Percentiles rank a stretch among this genome's conserved stretches.
phyloP scores from a whole-genome alignment of 2,329 filamentous ascomycete species.

The Penicillium verrucosum region DNA sequence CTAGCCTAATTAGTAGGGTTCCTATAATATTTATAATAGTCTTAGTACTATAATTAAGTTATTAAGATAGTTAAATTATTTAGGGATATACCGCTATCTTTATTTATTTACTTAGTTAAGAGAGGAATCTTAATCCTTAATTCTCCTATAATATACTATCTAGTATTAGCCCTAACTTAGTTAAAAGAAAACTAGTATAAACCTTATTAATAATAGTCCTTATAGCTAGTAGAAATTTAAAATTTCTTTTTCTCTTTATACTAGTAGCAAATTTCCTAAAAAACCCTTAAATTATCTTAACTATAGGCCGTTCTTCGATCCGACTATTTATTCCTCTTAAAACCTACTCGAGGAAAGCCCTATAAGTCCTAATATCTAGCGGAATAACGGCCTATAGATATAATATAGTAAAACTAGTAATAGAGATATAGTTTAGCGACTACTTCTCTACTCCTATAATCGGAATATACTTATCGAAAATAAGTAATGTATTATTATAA shows the following conservation, averaged over 20 bases:
- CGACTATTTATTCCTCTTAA: neutral
- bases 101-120: constrained; percentile 13
- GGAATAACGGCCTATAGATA: neutral
- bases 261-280: neutral
- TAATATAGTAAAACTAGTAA: neutral
- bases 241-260: neutral
- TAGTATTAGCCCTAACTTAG: neutral
- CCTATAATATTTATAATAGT: constrained; percentile 14
- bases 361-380: neutral
- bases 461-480: neutral
- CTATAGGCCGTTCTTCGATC: neutral
- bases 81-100: constrained; percentile 11
- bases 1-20: neutral
- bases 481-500: neutral
- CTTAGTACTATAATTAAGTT: constrained; percentile 18
- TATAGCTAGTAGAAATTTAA: neutral
- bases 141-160: neutral
- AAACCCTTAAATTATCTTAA: neutral
- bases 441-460: neutral
- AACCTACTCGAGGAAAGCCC: neutral
- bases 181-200: neutral
- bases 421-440: neutral
- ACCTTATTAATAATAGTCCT: neutral
- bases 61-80: constrained; percentile 20
- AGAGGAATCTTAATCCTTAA: neutral